A percentile compares a stretch with the other conserved stretches of the same genome.
Evolutionary conservation across 768 basidiomycete genomes (phyloP).

Genomic region (Paxillus ammoniavirescens): DNA sequence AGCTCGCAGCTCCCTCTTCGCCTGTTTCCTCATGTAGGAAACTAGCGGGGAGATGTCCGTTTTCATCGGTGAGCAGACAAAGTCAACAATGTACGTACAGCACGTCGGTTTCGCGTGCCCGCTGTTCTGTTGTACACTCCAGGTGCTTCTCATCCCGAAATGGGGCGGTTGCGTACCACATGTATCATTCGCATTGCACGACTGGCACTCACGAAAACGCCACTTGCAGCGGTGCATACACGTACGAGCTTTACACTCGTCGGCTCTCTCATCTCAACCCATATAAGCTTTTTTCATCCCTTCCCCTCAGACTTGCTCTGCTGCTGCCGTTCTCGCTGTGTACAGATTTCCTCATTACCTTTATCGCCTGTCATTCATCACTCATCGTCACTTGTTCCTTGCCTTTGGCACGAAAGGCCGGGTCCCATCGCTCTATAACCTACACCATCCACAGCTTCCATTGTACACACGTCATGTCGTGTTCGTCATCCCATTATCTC

Average conservation of each 20-base stretch:
- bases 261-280: no score
- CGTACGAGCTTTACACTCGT: no score
- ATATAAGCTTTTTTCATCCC: background rate
- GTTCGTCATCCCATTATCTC: background rate
- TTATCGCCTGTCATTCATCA: background rate
- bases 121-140: background rate
- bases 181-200: no score
- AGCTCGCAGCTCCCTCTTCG: background rate
- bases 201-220: no score
- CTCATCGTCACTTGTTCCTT: background rate
- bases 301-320: background rate
- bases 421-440: no score
- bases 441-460: background rate
- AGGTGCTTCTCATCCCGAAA: no score
- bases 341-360: background rate
- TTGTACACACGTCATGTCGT: slow-evolving; percentile 6
- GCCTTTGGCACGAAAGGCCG: no score
- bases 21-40: no score
- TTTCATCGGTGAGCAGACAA: background rate
- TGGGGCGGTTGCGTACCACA: no score
- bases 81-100: background rate
- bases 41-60: background rate
- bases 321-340: background rate
- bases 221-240: no score
- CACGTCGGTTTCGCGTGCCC: background rate